phyloP scores from a whole-genome alignment of 2,329 filamentous ascomycete species.

The Nothomitra cinnamomea region DNA sequence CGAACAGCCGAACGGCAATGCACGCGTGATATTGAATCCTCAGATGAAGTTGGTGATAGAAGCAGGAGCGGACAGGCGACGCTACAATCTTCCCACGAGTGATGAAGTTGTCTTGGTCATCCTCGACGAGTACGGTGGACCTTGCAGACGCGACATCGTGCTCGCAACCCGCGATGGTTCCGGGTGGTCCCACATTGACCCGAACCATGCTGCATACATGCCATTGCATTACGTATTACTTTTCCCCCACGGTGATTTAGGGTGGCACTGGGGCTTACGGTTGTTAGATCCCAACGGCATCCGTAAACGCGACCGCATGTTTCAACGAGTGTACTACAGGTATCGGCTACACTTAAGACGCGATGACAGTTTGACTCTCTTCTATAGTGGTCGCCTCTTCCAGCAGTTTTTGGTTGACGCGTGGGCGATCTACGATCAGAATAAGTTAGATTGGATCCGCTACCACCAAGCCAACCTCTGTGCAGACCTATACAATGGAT shows the following conservation, averaged over 20 bases:
- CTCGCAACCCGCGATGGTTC: background rate
- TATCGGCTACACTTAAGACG: background rate
- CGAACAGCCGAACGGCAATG: background rate
- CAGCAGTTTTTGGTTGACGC: background rate
- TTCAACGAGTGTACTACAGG: background rate
- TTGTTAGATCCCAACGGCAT: background rate
- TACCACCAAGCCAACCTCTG: background rate
- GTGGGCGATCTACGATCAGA: background rate
- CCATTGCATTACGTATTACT: background rate
- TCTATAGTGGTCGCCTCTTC: background rate
- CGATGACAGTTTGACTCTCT: background rate
- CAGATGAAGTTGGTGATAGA: background rate
- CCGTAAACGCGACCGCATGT: background rate
- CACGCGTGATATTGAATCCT: background rate
- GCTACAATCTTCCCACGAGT: background rate
- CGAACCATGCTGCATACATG: background rate
- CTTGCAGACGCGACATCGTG: background rate
- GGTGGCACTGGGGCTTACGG: background rate
- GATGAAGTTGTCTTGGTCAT: background rate
- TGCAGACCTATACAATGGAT: background rate
- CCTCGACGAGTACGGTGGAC: background rate
- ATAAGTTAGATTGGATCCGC: background rate
- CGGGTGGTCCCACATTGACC: background rate
- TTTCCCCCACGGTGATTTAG: background rate
- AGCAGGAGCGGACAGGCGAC: background rate